Evolutionary conservation across 257 asterid genomes (phyloP).

Genomic region (Apocynum venetum): DNA sequence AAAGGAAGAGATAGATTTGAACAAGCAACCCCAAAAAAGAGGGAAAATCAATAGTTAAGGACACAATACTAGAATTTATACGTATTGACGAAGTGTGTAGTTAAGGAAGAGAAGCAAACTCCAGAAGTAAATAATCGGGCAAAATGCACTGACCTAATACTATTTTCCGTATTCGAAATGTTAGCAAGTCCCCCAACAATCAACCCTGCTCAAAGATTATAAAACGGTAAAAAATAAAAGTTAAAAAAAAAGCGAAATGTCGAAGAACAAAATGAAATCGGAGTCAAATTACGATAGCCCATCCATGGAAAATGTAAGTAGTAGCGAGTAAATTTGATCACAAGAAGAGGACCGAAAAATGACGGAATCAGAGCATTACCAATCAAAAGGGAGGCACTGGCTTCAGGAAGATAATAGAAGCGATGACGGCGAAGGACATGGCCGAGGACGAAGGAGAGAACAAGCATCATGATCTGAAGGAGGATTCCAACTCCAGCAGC

Average conservation of each 20-base stretch:
- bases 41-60: background rate
- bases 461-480: slow-evolving; percentile 99
- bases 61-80: background rate
- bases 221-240: background rate
- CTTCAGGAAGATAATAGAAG: slow-evolving; percentile 96
- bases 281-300: background rate
- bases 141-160: slow-evolving; percentile 54
- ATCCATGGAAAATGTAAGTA: background rate
- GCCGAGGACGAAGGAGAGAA: slow-evolving; percentile 87
- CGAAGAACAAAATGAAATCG: background rate
- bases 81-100: background rate
- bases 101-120: background rate
- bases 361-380: slow-evolving; percentile 35
- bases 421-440: slow-evolving; percentile 96
- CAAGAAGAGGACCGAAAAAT: background rate
- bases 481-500: slow-evolving; percentile 99
- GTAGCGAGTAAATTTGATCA: background rate
- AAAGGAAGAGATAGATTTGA: background rate
- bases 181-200: slow-evolving; percentile 91
- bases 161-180: slow-evolving; percentile 78
- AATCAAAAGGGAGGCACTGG: slow-evolving; percentile 98
- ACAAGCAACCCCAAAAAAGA: background rate
- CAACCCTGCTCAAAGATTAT: slow-evolving; percentile 46
- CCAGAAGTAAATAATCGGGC: background rate
- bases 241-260: background rate